Conservation (phyloP, 1,284 basidiomycete genomes). For the Neolentinus lepideus region DNA sequence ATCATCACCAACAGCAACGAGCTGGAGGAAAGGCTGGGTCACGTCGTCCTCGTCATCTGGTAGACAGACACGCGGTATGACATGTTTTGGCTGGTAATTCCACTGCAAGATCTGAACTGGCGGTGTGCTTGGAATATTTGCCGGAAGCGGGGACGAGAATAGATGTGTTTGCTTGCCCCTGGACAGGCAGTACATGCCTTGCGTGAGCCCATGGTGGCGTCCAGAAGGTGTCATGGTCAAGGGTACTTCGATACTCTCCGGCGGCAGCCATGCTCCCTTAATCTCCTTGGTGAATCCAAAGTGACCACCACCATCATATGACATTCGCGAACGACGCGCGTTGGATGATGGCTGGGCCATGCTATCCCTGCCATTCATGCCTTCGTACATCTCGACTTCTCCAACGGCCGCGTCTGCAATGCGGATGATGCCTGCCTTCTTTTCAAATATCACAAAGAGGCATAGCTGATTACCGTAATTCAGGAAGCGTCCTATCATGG, state of each 20-base stretch:
- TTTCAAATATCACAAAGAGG: constrained; percentile 75
- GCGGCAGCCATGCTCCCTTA: constrained; percentile 49
- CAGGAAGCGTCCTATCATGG: constrained; percentile 14
- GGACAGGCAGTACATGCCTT: constrained; percentile 56
- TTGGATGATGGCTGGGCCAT: not conserved
- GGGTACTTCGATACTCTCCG: constrained; percentile 44
- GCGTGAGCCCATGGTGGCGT: constrained; percentile 17
- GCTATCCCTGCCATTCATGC: constrained; percentile 15
- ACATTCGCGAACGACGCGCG: constrained; percentile 39
- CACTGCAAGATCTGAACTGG: constrained; percentile 54
- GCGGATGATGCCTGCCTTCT: constrained; percentile 74
- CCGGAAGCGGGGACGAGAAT: constrained; percentile 58
- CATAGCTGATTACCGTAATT: constrained; percentile 62
- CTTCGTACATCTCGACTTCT: constrained; percentile 63
- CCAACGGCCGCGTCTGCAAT: constrained; percentile 71
- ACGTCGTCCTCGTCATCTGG: constrained; percentile 20
- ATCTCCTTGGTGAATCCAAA: constrained; percentile 33
- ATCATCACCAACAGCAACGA: constrained; percentile 58
- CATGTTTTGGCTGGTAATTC: constrained; percentile 47
- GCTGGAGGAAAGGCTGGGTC: constrained; percentile 47
- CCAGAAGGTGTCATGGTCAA: constrained; percentile 13
- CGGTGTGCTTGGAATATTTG: constrained; percentile 32
- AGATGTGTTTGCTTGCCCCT: constrained; percentile 63
- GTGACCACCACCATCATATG: constrained; percentile 28
- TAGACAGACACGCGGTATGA: constrained; percentile 44